A percentile compares a stretch with the other conserved stretches of the same genome.
Conservation (phyloP, 2,329 filamentous ascomycete genomes). For the Albophoma yamanashiensis region DNA sequence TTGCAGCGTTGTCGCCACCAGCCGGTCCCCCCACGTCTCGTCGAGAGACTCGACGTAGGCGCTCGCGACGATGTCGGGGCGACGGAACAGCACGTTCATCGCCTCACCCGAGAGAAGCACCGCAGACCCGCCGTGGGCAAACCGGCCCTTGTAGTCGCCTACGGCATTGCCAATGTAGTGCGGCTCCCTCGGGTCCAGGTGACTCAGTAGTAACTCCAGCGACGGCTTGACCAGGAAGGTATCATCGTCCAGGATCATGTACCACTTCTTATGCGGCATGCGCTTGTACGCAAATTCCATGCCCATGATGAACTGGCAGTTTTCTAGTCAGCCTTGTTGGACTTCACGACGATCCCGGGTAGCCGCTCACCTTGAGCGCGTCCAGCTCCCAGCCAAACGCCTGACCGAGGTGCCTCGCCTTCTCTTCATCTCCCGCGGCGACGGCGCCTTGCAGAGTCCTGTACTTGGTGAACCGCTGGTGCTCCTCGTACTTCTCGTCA, state of each 20-base stretch:
- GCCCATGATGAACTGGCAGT: conserved; percentile 38
- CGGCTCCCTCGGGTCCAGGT: conserved; percentile 33
- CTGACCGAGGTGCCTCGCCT: conserved; percentile 25
- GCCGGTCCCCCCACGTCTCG: conserved; percentile 42
- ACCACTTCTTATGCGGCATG: conserved; percentile 47
- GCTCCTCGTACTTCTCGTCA: conserved; percentile 13
- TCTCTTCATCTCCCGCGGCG: conserved; percentile 22
- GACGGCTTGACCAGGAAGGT: conserved; percentile 42
- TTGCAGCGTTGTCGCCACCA: conserved; percentile 42
- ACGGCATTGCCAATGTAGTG: conserved; percentile 47
- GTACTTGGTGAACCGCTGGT: conserved; percentile 30
- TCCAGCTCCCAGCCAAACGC: conserved; percentile 38
- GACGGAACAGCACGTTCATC: conserved; percentile 33
- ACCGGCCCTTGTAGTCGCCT: conserved; percentile 43
- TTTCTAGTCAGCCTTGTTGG: neutral
- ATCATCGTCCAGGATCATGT: conserved; percentile 47
- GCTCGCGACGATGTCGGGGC: conserved; percentile 28
- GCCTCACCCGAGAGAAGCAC: conserved; percentile 41
- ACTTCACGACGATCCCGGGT: neutral
- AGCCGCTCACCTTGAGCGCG: conserved; percentile 31
- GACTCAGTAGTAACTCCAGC: conserved; percentile 34
- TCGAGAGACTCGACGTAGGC: conserved; percentile 37
- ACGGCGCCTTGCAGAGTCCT: conserved; percentile 26
- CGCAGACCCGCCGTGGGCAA: conserved; percentile 46
- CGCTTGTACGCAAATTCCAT: conserved; percentile 39